Percentiles rank a stretch among this genome's conserved stretches.
Conservation (phyloP, 2,329 filamentous ascomycete species). For the Corynespora cassiicola region DNA sequence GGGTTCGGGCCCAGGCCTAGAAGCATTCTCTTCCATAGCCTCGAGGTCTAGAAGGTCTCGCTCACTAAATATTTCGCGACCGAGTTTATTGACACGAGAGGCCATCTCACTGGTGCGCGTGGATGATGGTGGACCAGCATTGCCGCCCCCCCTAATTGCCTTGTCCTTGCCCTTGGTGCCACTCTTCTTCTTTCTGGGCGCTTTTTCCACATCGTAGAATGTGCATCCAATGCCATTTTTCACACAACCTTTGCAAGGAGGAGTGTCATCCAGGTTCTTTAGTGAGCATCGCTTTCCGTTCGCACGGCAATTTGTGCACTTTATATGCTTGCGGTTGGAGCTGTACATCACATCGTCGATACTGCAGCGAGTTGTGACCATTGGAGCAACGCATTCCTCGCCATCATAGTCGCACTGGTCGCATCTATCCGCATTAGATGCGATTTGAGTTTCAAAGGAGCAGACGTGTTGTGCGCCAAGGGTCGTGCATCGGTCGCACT, state of each 20-base stretch:
- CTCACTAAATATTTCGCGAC: conserved; percentile 14
- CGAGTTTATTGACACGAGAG: too few relatives aligned
- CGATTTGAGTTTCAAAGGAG: conserved; percentile 24
- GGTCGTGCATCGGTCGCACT: conserved; percentile 39
- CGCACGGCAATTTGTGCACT: conserved; percentile 37
- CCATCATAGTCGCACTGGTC: conserved; percentile 25
- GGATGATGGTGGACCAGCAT: too few relatives aligned
- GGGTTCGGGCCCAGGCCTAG: conserved; percentile 13
- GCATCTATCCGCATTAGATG: conserved; percentile 22
- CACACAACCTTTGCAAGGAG: conserved; percentile 42
- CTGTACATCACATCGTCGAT: conserved; percentile 29
- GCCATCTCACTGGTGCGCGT: neutral
- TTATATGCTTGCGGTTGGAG: conserved; percentile 16
- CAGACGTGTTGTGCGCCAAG: conserved; percentile 16
- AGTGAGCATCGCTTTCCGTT: conserved; percentile 39
- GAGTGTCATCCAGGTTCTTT: conserved; percentile 30
- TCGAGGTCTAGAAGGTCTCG: conserved; percentile 23
- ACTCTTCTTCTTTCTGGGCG: conserved; percentile 13
- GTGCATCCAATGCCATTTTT: conserved; percentile 33
- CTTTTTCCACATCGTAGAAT: conserved; percentile 27
- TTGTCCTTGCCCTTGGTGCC: neutral
- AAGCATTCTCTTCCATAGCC: conserved; percentile 6
- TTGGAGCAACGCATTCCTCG: conserved; percentile 17
- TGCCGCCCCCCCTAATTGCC: neutral
- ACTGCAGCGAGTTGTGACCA: conserved; percentile 22